These are phyloP conservation scores for Teunomyces atbi DNA, from an alignment of 805 yeast genomes.

Conservation along the genomic window DNA sequence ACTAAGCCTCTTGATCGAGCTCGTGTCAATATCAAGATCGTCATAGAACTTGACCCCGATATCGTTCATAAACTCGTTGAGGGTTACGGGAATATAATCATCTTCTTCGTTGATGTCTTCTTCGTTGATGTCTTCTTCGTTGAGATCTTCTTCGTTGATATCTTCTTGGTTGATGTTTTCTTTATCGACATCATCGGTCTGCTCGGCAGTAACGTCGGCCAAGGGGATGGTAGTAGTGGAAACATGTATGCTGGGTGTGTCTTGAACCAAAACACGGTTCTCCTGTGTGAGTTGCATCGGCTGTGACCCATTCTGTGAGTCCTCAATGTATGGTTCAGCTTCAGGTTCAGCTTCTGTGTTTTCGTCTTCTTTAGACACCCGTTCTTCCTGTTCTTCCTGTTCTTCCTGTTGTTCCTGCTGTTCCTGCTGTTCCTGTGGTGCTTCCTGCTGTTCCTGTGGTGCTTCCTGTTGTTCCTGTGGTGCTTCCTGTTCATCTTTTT, in stretches of 20 bases:
- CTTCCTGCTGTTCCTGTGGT: not conserved
- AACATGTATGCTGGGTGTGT: not conserved
- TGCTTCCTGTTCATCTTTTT: not conserved
- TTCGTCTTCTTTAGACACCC: not conserved
- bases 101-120: constrained; percentile 9
- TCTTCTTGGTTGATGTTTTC: not conserved
- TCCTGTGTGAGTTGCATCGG: constrained; percentile 25
- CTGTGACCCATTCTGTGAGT: constrained; percentile 11
- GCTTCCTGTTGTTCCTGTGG: not conserved
- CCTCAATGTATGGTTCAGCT: not conserved
- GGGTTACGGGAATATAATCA: constrained; percentile 31
- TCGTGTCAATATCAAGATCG: constrained; percentile 39
- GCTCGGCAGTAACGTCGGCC: constrained; percentile 9
- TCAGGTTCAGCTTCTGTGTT: not conserved
- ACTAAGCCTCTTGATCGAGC: constrained; percentile 22
- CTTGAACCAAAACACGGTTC: constrained; percentile 2
- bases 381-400: not conserved
- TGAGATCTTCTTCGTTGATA: not conserved
- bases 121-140: not conserved
- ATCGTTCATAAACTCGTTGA: constrained; percentile 38
- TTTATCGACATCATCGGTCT: not conserved
- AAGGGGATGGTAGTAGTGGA: constrained; percentile 30
- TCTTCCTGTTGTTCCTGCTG: not conserved
- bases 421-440: not conserved
- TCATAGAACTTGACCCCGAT: constrained; percentile 45